A percentile compares a stretch with the other conserved stretches of the same genome.
Evolutionary conservation across 768 basidiomycete genomes (phyloP).

Genomic region (Leccinum longicurvipes): DNA sequence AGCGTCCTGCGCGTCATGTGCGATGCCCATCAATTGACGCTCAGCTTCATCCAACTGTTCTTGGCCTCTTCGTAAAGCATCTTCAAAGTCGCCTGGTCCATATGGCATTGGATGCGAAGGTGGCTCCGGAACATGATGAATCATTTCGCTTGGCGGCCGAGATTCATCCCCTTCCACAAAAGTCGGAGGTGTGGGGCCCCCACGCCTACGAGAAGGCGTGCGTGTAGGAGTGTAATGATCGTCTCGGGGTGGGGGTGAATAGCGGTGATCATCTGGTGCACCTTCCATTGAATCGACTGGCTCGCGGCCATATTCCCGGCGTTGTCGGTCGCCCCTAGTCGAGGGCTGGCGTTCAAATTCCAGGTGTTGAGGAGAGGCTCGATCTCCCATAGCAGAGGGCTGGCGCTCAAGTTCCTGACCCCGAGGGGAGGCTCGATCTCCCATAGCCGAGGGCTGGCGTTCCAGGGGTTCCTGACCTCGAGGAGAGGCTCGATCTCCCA

Average conservation of each 20-base stretch:
- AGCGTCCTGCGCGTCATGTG: slow-evolving; percentile 49
- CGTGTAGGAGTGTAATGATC: slow-evolving; percentile 12
- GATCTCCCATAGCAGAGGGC: background rate
- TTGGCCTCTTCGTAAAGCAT: slow-evolving; percentile 44
- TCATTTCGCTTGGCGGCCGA: slow-evolving; percentile 24
- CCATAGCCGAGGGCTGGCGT: background rate
- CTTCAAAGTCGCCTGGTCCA: slow-evolving; percentile 37
- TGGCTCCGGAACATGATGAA: slow-evolving; percentile 28
- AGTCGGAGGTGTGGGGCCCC: slow-evolving; percentile 7
- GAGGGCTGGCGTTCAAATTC: background rate
- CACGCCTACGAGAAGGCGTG: slow-evolving; percentile 17
- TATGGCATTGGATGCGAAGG: slow-evolving; percentile 8
- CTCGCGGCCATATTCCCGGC: background rate
- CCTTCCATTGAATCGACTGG: background rate
- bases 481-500: background rate
- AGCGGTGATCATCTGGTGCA: background rate
- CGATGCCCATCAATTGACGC: slow-evolving; percentile 44
- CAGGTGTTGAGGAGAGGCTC: background rate
- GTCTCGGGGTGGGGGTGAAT: slow-evolving; percentile 1
- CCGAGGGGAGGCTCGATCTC: background rate
- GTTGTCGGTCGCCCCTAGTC: background rate
- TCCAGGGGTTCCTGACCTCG: background rate
- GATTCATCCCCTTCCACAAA: slow-evolving; percentile 18
- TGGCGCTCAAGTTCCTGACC: background rate
- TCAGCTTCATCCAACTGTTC: slow-evolving; percentile 58